Base-by-base conservation (phyloP, 148 eudicot species). In the Limonium bicolor region DNA sequence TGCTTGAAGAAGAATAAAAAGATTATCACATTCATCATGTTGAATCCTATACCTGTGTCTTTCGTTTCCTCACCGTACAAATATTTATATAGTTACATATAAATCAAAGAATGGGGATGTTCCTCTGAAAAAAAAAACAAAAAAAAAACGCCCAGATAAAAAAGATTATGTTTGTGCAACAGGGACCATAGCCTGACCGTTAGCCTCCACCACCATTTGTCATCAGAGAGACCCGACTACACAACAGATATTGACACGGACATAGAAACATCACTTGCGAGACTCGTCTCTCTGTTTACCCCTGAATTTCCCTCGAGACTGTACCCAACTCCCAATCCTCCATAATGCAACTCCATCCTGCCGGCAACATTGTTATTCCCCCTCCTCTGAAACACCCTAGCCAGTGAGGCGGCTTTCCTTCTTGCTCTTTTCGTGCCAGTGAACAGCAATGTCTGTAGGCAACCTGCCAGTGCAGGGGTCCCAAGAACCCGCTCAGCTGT, bases 391-490 rank as follows among this genome's bases (percentile, higher is more conserved):
- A 76, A 79, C 42, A 79, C 94, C 50, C 85, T 65, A 40, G 94
- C 96, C 38, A 87, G 86, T 1, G 94, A 83, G 0, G 90, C 90
- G 2, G 96, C 96, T 64, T 87, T 87, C 25, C 96, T 76, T 50
- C 96, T 60, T 1, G 96, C 96, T 0, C 96, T 64, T 59, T 82
- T 87, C 13, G 96, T 87, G 32, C 96, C 96, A 0, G 90, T 87
- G 41, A 79, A 87, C 31, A 82, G 57, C 50, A 87, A 53, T 6
- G 64, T 56, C 52, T 82, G 86, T 25, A 87, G 65, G 53, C 79
- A 54, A 29, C 78, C 50, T 0, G 70, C 76, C 62, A 87, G 46
- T 0, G 94, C 54, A 0, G 96, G 96, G 7, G 86, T 80, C 41
- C 49, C 67, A 39, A 87, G 33, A 57, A 87, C 94, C 56, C 60